Evolutionary conservation across 352 stramenopile species (phyloP), one percentile per base, ranked within the genome.

Genomic region (Globisporangium solare): DNA sequence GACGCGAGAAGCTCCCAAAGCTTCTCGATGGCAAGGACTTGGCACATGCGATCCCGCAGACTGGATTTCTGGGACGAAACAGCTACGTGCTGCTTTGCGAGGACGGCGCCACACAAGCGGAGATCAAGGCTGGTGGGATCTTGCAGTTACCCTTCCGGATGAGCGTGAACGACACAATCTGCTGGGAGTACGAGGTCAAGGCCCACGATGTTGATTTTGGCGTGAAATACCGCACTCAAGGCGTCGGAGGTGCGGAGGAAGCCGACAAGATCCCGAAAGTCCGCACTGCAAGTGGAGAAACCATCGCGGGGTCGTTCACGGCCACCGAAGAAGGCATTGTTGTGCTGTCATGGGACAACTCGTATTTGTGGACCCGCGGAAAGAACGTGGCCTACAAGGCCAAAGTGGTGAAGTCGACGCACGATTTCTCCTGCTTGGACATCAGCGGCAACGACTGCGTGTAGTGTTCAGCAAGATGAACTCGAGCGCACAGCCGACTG

Each of bases 371-470:
- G 81, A 71, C 78, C 17, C 76, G 81, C 10, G 67, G 67, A 49
- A 91, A 91, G 56, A 81, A 60, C 2, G 63, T 91, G 11, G 79
- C 79, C 37, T 89, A 92, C 73, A 92, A 89, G 55, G 76, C 79
- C 49, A 87, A 85, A 51, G 79, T 91, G 42, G 76, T 88, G n/a
- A 87, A 88, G 65, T 72, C 76, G 6, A 86, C 73, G 43, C 75
- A 90, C 63, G 81, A 89, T 58, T 88, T 87, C 54, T 86, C 72
- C 12, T 86, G 67, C 18, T 65, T 91, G 21, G 81, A 91, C 55
- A 89, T 86, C 49, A 88, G 78, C 54, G 78, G 74, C 50, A 87
- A 88, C 53, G 73, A 87, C 58, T 89, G 76, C 47, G 77, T 88
- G 35, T 88, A 75, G 39, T 35, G 27, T 35, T 35, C 27, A 35